Base-by-base conservation (phyloP, 192 early-diverging fungal species). In the Chytriomyces sp. region DNA sequence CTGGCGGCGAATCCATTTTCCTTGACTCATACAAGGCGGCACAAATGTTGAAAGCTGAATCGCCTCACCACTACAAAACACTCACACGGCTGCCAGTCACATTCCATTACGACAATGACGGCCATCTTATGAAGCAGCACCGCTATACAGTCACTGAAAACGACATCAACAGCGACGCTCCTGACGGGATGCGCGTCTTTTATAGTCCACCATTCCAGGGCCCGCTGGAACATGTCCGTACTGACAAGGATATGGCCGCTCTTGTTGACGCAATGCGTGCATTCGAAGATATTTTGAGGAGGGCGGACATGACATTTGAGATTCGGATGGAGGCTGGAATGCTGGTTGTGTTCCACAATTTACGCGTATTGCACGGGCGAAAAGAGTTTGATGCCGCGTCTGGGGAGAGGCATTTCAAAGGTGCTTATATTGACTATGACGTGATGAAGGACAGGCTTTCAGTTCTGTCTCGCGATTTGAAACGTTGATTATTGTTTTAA, bases 191-290 rank as follows among this genome's bases (percentile, higher is more conserved):
- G 11, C 75, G 81, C 60, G 89, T 94, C 10, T 93, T 92, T 76
- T 94, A 95, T 67, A 81, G 92, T 0, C 94, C 94, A 26, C 94
- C 93, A 35, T 95, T 95, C 85, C 93, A 94, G 82, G 94, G 93
- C 0, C 92, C 92, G 11, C 69, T 93, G 47, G 86, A 87, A 63
- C 60, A 74, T 26, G 82, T 82, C 0, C 66, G 81, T 5, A 77
- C 81, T 1, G 69, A 80, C 6, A 73, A 87, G n/a, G 43, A 81
- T 24, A 86, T 90, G 59, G 77, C 76, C 13, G 61, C 71, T 23
- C 92, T 92, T 69, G 93, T 94, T 76, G 66, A 80, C 61, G 93
- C 94, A 0, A 89, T 93, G 76, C 81, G 79, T 49, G 59, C 70
- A 0, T 92, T 93, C 79, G 86, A 86, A 46, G 82, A 84, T 7